Evolutionary conservation across 768 basidiomycete genomes (phyloP).

Genomic region (Crassisporium funariophilum): DNA sequence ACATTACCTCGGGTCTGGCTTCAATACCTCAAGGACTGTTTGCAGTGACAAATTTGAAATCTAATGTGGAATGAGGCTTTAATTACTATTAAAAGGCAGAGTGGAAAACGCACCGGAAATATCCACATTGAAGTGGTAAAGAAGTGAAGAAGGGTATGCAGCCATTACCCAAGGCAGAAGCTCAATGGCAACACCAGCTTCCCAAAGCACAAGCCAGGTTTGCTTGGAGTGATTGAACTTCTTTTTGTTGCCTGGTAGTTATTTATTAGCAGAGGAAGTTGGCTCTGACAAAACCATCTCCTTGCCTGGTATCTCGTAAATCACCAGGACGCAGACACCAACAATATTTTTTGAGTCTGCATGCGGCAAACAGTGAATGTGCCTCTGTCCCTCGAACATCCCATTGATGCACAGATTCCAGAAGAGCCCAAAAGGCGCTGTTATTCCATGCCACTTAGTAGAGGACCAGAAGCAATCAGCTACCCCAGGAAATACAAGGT

Average conservation of each 20-base stretch:
- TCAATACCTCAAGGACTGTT: too few relatives aligned
- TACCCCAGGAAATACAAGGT: conserved; percentile 21
- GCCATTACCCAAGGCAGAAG: not conserved
- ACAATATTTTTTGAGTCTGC: conserved; percentile 32
- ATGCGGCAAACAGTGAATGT: conserved; percentile 28
- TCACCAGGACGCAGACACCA: conserved; percentile 27
- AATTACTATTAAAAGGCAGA: not conserved
- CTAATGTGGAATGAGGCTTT: conserved; percentile 1
- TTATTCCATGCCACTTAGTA: conserved; percentile 6
- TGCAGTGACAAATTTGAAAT: conserved; percentile 18
- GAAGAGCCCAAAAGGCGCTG: conserved; percentile 6
- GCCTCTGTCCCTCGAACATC: not conserved
- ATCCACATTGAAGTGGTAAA: conserved; percentile 37
- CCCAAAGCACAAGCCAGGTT: not conserved
- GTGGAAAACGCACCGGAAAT: conserved; percentile 21
- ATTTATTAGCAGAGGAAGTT: not conserved
- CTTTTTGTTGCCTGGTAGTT: not conserved
- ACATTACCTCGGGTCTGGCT: too few relatives aligned
- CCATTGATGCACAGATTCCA: conserved; percentile 14
- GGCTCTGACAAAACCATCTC: not conserved
- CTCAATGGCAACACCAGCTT: conserved; percentile 2
- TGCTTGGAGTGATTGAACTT: conserved; percentile 21
- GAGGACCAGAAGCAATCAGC: conserved; percentile 9
- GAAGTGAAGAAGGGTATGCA: conserved; percentile 29
- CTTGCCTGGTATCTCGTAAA: conserved; percentile 23